Evolutionary conservation across 768 basidiomycete genomes (phyloP), one percentile per base, ranked within the genome.

Genomic region (Amanita rubescens): DNA sequence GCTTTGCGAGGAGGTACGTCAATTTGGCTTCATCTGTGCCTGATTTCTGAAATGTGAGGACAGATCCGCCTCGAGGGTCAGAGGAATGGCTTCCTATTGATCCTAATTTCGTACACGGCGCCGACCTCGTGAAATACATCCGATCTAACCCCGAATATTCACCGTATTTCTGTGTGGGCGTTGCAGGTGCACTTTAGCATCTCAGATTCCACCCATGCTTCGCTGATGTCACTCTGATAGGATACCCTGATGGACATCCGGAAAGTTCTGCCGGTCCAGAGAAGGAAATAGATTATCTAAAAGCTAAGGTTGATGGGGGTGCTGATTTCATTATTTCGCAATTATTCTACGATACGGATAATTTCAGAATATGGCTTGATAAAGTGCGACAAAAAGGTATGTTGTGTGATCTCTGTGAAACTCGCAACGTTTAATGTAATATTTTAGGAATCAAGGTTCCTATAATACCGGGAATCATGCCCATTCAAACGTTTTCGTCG

Each of bases 311-410:
- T 35, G 86, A 95, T 60, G 93, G 90, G 0, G 96, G 96, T 14
- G 95, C 95, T 2, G 90, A 97, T 62, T 98, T 92, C 65, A 90
- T 99, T 56, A 75, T 98, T 48, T 98, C 96, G 0, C 96, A 99
- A 62, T 75, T 98, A 5, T 99, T 99, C 69, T 99, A 98, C 69
- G 95, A 99, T 64, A 81, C 87, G n/a, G 84, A 93, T 46, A 77
- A 78, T 14, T 98, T 96, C 70, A 67, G 92, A 27, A 62, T 69
- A 14, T 99, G 96, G 96, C 68, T 85, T 20, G 67, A 74, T 60
- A 82, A 79, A 63, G 79, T 94, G 45, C 75, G 93, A 55, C 72
- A 69, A 15, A 82, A 73, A 67, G 94, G 94, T 92, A 55, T 14
- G 37, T 30, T 39, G 17, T 39, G 25, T 47, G 15, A 39, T 12